Percentiles rank a stretch among this genome's conserved stretches.
phyloP scores from a whole-genome alignment of 2,329 filamentous ascomycete genomes.

The Fusarium pseudograminearum region DNA sequence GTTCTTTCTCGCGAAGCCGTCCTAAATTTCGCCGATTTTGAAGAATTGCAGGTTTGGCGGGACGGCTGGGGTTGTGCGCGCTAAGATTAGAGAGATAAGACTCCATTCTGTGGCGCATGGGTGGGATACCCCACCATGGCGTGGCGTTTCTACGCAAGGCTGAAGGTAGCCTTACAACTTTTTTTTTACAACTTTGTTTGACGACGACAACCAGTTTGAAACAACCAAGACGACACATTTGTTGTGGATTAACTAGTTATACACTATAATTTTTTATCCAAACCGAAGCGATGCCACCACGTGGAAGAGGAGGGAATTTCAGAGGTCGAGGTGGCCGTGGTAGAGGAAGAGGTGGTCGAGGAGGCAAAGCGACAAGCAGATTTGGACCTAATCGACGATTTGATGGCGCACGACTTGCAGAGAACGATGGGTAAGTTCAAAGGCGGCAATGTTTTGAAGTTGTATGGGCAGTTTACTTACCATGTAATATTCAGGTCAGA shows the following conservation, averaged over 20 bases:
- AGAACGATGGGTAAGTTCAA: conserved; percentile 53
- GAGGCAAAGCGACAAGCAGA: conserved; percentile 53
- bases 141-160: conserved; percentile 55
- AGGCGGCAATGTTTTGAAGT: fast-evolving
- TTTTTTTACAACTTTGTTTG: conserved; percentile 47
- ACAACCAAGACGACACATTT: not conserved
- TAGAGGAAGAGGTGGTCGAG: conserved; percentile 48
- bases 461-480: conserved; percentile 1
- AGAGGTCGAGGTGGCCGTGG: conserved; percentile 50
- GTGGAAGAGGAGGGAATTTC: conserved; percentile 52
- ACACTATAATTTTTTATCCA: fast-evolving
- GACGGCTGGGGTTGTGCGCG: conserved; percentile 65
- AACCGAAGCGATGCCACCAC: conserved; percentile 50
- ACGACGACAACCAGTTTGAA: not conserved
- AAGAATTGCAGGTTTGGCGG: conserved; percentile 57
- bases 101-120: conserved; percentile 47
- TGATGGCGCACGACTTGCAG: conserved; percentile 53
- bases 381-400: conserved; percentile 55
- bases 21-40: conserved; percentile 58
- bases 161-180: conserved; percentile 50
- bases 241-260: not conserved
- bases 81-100: conserved; percentile 60
- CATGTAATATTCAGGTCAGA: conserved; percentile 23
- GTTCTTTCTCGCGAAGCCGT: conserved; percentile 50
- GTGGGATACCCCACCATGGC: conserved; percentile 48